Evolutionary conservation across 441 rosid species (phyloP).

Genomic region (Dalechampia spathulata): DNA sequence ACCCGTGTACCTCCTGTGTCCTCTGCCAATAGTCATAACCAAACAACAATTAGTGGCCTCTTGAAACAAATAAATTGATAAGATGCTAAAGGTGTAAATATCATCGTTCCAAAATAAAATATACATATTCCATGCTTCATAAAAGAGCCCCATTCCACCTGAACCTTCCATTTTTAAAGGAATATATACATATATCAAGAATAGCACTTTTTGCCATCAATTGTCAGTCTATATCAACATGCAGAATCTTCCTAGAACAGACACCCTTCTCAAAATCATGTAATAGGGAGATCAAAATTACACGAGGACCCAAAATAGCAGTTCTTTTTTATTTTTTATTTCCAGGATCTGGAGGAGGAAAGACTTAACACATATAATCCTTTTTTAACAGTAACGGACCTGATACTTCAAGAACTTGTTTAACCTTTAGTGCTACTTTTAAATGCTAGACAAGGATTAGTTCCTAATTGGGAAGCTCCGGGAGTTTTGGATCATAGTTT

Average conservation of each 20-base stretch:
- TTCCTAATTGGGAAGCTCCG: background rate
- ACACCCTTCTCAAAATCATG: too few relatives aligned
- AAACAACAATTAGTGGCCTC: constrained; percentile 9
- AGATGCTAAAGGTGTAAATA: constrained; percentile 4
- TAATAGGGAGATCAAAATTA: too few relatives aligned
- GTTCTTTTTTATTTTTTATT: background rate
- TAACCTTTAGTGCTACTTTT: background rate
- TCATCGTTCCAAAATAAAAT: too few relatives aligned
- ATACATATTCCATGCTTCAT: too few relatives aligned
- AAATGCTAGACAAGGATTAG: background rate
- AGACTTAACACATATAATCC: background rate
- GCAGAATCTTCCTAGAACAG: too few relatives aligned
- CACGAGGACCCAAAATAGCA: background rate
- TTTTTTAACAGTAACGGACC: background rate
- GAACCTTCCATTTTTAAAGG: too few relatives aligned
- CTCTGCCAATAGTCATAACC: constrained; percentile 32
- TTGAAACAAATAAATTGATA: constrained; percentile 4
- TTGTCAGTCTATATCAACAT: too few relatives aligned
- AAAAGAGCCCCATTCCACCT: too few relatives aligned
- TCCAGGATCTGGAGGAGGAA: background rate
- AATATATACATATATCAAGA: too few relatives aligned
- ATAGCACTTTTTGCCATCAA: too few relatives aligned
- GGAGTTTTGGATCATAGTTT: background rate
- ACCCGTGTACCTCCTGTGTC: constrained; percentile 66
- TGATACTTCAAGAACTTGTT: background rate